Conservation (phyloP, 176 grass and related monocot genomes). For the Musa beccarii region DNA sequence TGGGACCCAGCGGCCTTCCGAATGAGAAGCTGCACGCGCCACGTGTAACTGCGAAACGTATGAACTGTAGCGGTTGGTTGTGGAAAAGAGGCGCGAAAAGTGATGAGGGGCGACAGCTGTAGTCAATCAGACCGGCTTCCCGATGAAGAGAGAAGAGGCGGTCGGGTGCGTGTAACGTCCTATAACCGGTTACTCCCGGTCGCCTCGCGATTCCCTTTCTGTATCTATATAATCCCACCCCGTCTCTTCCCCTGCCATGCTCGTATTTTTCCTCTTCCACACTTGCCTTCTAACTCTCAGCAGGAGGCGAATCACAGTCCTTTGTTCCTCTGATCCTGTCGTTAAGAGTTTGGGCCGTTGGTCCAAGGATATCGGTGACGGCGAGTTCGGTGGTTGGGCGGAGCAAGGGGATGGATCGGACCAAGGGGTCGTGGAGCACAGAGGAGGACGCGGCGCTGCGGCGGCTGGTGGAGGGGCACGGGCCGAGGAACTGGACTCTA, state of each 20-base stretch:
- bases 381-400: not conserved
- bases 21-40: too few species aligned
- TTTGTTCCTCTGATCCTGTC: too few species aligned
- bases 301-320: not conserved
- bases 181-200: not conserved
- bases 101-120: not conserved
- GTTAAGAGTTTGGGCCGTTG: not conserved
- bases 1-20: too few species aligned
- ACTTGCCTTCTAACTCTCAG: not conserved
- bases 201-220: not conserved
- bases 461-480: slow-evolving; percentile 1
- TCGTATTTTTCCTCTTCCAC: not conserved
- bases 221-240: not conserved
- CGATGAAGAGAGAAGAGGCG: not conserved
- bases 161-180: not conserved
- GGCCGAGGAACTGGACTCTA: slow-evolving; percentile 5
- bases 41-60: too few species aligned
- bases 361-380: not conserved
- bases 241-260: not conserved
- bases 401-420: not conserved
- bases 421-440: slow-evolving; percentile 11
- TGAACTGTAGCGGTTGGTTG: too few species aligned
- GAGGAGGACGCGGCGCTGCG: slow-evolving; percentile 13
- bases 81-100: too few species aligned
- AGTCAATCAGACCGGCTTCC: not conserved